These are phyloP conservation scores for Hypoxylon subgilvum DNA, from an alignment of 495 filamentous ascomycete genomes.

Conservation along the genomic window DNA sequence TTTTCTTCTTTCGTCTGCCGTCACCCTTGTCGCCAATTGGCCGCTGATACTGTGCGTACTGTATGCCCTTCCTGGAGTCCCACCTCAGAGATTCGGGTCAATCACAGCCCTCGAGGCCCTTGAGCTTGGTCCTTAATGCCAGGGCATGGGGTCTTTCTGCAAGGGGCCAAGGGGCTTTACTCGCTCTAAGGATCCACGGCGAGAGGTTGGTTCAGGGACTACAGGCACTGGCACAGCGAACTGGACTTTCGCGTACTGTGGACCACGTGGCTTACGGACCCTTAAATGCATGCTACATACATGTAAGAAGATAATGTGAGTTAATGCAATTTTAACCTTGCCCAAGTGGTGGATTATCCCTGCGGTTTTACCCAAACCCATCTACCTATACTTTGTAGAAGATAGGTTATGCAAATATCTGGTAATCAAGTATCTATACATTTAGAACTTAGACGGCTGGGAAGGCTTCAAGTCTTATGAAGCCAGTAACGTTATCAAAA, in stretches of 20 bases:
- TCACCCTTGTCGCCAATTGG: constrained; percentile 31
- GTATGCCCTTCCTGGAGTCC: constrained; percentile 28
- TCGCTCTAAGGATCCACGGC: constrained; percentile 10
- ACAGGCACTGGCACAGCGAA: constrained; percentile 16
- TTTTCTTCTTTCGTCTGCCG: constrained; percentile 24
- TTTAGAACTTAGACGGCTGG: no score
- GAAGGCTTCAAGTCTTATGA: no score
- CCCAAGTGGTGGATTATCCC: not conserved
- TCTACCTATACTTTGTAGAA: no score
- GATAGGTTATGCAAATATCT: not conserved
- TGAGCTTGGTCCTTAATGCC: constrained; percentile 24
- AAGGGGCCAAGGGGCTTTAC: constrained; percentile 35
- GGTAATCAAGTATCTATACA: not conserved
- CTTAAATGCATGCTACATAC: constrained; percentile 7
- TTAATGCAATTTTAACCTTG: constrained; percentile 7
- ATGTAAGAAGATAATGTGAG: not conserved
- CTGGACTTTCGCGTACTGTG: constrained; percentile 24
- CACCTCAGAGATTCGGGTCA: constrained; percentile 21
- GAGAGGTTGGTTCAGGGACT: constrained; percentile 20
- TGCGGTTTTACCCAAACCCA: not conserved
- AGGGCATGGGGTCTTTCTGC: constrained; percentile 31
- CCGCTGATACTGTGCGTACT: constrained; percentile 32
- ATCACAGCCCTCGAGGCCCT: constrained; percentile 28
- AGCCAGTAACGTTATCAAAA: no score
- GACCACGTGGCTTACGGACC: constrained; percentile 21